Base-by-base conservation (phyloP, 495 filamentous ascomycete genomes). In the Parathielavia hyrcaniae region DNA sequence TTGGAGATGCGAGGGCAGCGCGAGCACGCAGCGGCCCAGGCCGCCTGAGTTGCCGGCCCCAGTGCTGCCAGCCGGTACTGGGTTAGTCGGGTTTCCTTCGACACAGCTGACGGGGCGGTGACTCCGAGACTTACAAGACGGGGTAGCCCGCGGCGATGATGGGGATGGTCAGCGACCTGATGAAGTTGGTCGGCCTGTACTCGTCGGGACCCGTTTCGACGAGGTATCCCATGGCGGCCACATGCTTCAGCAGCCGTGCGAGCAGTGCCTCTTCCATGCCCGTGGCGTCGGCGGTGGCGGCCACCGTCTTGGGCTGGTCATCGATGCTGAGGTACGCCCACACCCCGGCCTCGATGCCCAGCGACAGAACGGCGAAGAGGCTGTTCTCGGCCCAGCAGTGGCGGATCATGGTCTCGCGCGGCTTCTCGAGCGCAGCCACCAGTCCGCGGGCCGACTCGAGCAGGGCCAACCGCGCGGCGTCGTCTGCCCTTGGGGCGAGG, bases 211-310 rank as follows among this genome's bases (percentile, higher is more conserved):
- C 75, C 14, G 69, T 74, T 59, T 82, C 74, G 7, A 47, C 41
- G 41, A 83, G 68, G 39, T 77, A 67, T 8, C 74, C 76, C 74
- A 79, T 78, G 49, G 79, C 74, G 12, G 70, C 72, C 0, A 82
- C 57, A 48, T 83, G 79, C 57, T 73, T 74, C 54, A 82, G 61
- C 32, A 80, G 62, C 8, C 75, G 73, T 2, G 38, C 38, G 38
- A 40, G 38, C 38, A 12, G 2, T 4, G 38, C 16, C 10, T 12
- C 16, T 6, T 30, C 26, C 26, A 30, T 30, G 26, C 26, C 26
- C 26, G 26, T 30, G 26, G 26, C 26, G 26, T 30, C 26, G 26
- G 26, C 26, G 6, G 6, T 30, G 26, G 26, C 26, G 26, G 6
- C 26, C 26, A 30, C 26, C 26, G 26, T 30, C 26, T 6, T 30